These are phyloP conservation scores for Pythium plurisporium DNA, from an alignment of 352 stramenopile species.

Conservation along the genomic window DNA sequence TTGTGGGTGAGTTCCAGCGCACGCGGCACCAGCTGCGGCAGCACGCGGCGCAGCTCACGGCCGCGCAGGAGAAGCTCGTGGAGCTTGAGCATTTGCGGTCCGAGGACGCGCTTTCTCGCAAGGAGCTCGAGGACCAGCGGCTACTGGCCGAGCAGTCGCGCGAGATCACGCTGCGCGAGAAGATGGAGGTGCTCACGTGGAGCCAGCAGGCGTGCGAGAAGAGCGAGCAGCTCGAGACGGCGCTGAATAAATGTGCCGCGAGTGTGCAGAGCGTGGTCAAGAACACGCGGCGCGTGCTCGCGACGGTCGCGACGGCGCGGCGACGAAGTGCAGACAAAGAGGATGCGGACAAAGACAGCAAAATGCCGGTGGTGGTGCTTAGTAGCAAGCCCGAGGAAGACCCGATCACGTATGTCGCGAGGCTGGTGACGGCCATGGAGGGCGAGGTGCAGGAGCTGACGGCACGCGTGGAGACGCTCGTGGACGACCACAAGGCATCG, in stretches of 20 bases:
- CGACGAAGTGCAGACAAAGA: neutral
- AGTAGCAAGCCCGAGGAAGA: neutral
- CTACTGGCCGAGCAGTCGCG: conserved; percentile 47
- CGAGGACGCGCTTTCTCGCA: conserved; percentile 33
- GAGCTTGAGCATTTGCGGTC: conserved; percentile 41
- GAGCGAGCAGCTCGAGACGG: conserved; percentile 35
- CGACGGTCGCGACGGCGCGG: neutral
- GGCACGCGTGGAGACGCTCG: neutral
- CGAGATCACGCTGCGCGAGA: conserved; percentile 59
- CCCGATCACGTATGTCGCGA: neutral
- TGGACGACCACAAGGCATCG: conserved; percentile 19
- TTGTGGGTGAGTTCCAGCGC: conserved; percentile 49
- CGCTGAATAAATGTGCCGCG: conserved; percentile 29
- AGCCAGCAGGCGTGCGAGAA: conserved; percentile 53
- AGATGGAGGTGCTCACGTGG: conserved; percentile 58
- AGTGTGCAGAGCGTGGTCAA: conserved; percentile 25
- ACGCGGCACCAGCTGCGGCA: conserved; percentile 30
- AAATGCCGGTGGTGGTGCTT: neutral
- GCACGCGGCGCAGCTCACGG: conserved; percentile 31
- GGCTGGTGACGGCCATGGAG: conserved; percentile 2
- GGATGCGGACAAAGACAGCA: neutral
- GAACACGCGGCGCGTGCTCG: conserved; percentile 15
- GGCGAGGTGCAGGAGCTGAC: conserved; percentile 6
- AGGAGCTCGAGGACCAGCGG: conserved; percentile 40
- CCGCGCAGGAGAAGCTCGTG: conserved; percentile 19